Conservation (phyloP, 441 rosid species). For the Jatropha podagrica region DNA sequence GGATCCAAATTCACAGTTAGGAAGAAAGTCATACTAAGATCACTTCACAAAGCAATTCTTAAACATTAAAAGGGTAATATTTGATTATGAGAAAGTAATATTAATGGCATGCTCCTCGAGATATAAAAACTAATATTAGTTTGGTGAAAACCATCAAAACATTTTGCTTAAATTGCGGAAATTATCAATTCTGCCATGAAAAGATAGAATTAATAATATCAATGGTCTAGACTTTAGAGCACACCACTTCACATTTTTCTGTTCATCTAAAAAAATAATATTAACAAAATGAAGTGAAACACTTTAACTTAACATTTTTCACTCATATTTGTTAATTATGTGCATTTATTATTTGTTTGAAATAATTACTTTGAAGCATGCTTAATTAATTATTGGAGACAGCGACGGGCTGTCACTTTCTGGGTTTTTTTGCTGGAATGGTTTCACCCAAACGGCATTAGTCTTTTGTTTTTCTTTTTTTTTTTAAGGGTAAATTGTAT, state of each 20-base stretch:
- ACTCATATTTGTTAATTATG: neutral
- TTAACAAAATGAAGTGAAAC: too few relatives aligned
- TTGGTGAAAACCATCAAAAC: neutral
- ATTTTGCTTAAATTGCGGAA: slow-evolving; percentile 17
- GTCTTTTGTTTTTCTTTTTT: too few relatives aligned
- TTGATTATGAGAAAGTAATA: neutral
- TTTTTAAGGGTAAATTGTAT: too few relatives aligned
- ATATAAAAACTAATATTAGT: neutral
- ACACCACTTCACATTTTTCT: neutral
- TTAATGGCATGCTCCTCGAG: slow-evolving; percentile 16
- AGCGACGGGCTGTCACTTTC: too few relatives aligned
- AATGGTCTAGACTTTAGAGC: neutral
- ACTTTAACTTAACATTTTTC: too few relatives aligned
- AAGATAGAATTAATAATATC: neutral
- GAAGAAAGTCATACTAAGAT: too few relatives aligned
- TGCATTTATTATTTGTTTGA: neutral
- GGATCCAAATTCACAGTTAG: too few relatives aligned
- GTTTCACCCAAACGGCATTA: too few relatives aligned
- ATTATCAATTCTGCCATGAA: neutral
- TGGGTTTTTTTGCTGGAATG: too few relatives aligned
- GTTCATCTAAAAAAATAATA: too few relatives aligned
- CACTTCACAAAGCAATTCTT: too few relatives aligned
- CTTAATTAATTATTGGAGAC: neutral
- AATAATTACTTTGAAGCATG: neutral
- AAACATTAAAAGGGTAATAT: neutral